Percentiles rank a stretch among this genome's conserved stretches.
These are phyloP conservation scores for Lasiosphaeris hirsuta DNA, from an alignment of 495 filamentous ascomycete genomes.

Conservation along the genomic window DNA sequence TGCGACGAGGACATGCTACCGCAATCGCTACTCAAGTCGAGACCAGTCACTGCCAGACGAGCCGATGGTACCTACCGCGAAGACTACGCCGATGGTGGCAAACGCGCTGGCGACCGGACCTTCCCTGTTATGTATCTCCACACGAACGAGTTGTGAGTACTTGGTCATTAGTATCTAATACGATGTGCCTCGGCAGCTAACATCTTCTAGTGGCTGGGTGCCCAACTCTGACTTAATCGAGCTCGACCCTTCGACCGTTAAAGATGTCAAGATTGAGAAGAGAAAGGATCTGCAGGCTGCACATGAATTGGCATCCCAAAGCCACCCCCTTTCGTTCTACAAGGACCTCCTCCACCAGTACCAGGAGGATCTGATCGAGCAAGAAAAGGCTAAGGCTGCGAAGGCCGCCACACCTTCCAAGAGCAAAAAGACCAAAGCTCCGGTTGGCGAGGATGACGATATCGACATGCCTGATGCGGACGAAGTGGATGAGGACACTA, in stretches of 20 bases:
- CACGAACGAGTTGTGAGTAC: conserved; percentile 91
- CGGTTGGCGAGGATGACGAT: conserved; percentile 59
- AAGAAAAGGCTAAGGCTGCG: conserved; percentile 58
- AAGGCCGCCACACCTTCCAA: conserved; percentile 62
- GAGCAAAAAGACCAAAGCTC: conserved; percentile 52
- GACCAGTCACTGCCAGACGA: conserved; percentile 78
- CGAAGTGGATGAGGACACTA: conserved; percentile 37
- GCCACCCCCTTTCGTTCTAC: conserved; percentile 68
- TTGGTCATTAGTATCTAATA: background rate
- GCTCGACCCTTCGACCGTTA: conserved; percentile 65
- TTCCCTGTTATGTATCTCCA: conserved; percentile 92
- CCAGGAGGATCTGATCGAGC: conserved; percentile 56
- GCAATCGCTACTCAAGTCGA: conserved; percentile 59
- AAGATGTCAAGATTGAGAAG: conserved; percentile 59
- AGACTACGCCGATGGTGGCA: conserved; percentile 78
- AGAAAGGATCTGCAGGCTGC: conserved; percentile 69
- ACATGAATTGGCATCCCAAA: conserved; percentile 67
- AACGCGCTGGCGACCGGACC: conserved; percentile 74
- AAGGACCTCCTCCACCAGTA: conserved; percentile 70
- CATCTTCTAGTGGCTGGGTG: conserved; percentile 70
- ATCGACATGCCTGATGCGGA: conserved; percentile 71
- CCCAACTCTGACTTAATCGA: conserved; percentile 73
- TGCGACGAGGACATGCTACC: conserved; percentile 92
- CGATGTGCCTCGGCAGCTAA: conserved; percentile 14
- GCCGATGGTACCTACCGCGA: conserved; percentile 78